Evolutionary conservation across 2,329 filamentous ascomycete species (phyloP), one percentile per base, ranked within the genome.

Genomic region (Aspergillus sergii): DNA sequence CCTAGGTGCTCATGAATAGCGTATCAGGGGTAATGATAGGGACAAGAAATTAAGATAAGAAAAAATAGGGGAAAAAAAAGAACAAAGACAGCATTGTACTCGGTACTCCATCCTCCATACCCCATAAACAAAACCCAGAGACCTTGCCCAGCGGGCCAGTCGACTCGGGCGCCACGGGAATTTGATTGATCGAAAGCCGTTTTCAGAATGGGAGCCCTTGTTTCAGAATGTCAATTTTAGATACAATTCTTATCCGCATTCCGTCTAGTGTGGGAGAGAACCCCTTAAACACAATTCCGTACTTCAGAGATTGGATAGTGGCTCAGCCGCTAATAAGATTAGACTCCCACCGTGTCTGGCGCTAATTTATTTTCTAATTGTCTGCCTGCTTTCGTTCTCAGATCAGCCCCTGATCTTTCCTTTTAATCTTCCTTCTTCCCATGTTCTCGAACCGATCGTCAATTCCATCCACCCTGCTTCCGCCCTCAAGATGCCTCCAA

Each of bases 351-450:
- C 45, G 23, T 16, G 45, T 48, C 28, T 26, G 23, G 45, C 45
- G 45, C 45, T 48, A 48, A 46, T 46, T 46, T 26, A 46, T 46
- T 46, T 19, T 48, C 45, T 10, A 48, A 48, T 41, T 26, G 45
- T 16, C 12, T 48, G 23, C 21, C 45, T 11, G 16, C 19, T 36
- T 19, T 39, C 16, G 4, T 21, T 36, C 32, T n/a, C 51, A 10
- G 51, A 55, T 55, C 51, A 55, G 21, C 51, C 51, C 51, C 51
- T 55, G 51, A 55, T 55, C 51, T 55, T 55, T 55, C 51, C 51
- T 36, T 55, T 55, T 55, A 55, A 55, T 55, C 34, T 55, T 39
- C 51, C 32, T 55, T 55, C 51, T 55, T 23, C 34, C 51, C 51
- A 55, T 55, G 51, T 55, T 55, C 51, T 55, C 51, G 51, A 55